A percentile compares a stretch with the other conserved stretches of the same genome.
Evolutionary conservation across 2,329 filamentous ascomycete genomes (phyloP).

Genomic region (Trichoderma brevicompactum): DNA sequence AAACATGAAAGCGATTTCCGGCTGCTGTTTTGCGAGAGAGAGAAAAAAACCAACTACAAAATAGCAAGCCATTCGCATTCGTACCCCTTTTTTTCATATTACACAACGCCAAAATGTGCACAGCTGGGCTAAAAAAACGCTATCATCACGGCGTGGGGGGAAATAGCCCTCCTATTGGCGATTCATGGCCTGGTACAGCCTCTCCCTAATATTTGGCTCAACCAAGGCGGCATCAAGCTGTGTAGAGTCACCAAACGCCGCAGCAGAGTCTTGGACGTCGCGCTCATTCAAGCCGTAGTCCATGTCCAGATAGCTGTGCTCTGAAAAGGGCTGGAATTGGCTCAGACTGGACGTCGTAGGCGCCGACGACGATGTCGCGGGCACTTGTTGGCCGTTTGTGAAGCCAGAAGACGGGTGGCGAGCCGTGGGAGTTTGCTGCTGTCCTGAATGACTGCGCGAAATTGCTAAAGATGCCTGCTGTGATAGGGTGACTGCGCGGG

Average conservation of each 20-base stretch:
- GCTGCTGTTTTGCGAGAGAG: background rate
- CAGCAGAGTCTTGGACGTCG: conserved; percentile 32
- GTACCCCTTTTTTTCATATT: background rate
- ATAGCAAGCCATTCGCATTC: background rate
- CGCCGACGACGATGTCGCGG: conserved; percentile 28
- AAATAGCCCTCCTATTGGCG: conserved; percentile 24
- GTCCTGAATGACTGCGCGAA: conserved; percentile 27
- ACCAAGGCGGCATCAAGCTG: conserved; percentile 34
- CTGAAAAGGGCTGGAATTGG: conserved; percentile 33
- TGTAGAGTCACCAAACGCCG: conserved; percentile 32
- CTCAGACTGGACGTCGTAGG: conserved; percentile 28
- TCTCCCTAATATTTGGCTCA: conserved; percentile 35
- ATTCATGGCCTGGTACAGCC: conserved; percentile 35
- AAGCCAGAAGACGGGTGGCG: conserved; percentile 29
- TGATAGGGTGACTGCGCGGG: conserved; percentile 7
- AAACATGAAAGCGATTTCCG: background rate
- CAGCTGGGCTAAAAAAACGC: background rate
- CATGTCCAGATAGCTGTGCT: conserved; percentile 36
- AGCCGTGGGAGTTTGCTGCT: conserved; percentile 19
- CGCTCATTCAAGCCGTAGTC: conserved; percentile 35
- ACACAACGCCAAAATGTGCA: background rate
- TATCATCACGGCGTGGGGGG: too few relatives aligned
- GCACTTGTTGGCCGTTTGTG: conserved; percentile 31
- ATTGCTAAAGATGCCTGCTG: conserved; percentile 27
- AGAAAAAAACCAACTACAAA: background rate